A percentile compares a stretch with the other conserved stretches of the same genome.
These are phyloP conservation scores for Apiospora marii DNA, from an alignment of 2,329 filamentous ascomycete species.

Conservation along the genomic window DNA sequence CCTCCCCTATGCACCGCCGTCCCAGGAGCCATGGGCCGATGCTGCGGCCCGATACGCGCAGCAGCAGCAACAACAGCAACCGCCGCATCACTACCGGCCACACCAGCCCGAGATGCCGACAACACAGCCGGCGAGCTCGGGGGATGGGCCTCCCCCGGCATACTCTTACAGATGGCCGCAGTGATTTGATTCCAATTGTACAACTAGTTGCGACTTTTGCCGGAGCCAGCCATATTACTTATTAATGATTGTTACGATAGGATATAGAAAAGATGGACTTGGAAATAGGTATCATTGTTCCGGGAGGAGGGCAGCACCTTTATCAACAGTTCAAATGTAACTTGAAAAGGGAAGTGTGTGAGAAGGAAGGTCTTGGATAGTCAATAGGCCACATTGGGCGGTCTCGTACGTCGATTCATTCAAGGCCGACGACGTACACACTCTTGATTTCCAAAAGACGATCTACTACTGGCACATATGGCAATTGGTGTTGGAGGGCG, in stretches of 20 bases:
- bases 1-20: neutral
- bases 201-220: neutral
- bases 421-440: neutral
- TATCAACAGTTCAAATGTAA: neutral
- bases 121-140: neutral
- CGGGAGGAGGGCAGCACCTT: neutral
- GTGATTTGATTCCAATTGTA: neutral
- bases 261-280: neutral
- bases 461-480: slow-evolving; percentile 1
- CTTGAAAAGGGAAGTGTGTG: neutral
- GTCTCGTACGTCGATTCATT: neutral
- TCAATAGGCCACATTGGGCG: neutral
- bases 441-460: neutral
- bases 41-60: slow-evolving; percentile 4
- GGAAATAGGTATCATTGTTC: neutral
- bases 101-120: neutral
- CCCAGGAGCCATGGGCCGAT: slow-evolving; percentile 18
- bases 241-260: slow-evolving; percentile 9
- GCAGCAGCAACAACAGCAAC: slow-evolving; percentile 8
- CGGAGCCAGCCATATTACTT: neutral
- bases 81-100: neutral
- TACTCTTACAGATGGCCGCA: slow-evolving; percentile 9
- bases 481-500: slow-evolving; percentile 7
- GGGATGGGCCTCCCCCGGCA: neutral
- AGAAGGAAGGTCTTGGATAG: neutral